Evolutionary conservation across 345 rosid genomes (phyloP), one percentile per base, ranked within the genome.

Genomic region (Camelina sativa): DNA sequence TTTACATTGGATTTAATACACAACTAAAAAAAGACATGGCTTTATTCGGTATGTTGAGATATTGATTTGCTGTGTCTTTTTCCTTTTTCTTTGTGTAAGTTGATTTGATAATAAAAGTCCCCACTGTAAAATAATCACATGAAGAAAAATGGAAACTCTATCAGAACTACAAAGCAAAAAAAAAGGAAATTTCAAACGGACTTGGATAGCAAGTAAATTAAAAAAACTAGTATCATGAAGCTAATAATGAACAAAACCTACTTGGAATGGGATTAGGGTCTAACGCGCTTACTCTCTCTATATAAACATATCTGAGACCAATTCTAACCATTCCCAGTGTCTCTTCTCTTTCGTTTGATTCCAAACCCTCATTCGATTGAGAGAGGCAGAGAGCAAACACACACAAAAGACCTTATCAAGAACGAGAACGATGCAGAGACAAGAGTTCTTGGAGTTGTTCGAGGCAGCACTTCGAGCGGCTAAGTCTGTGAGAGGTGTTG

Each of bases 351-450:
- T 47, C 17, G 11, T 65, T 25, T 25, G 40, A 10, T 64, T 64
- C 0, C 1, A 16, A 48, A 25, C 43, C 69, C 69, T 65, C 0
- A 25, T 25, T 25, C 0, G 28, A 16, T 16, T 28, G 23, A 41
- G 17, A 40, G 65, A 60, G 28, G 6, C 11, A 52, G 38, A 6
- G 37, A 35, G 22, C 55, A 51, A 38, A 43, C 7, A 44, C 30
- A 23, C 15, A 23, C 8, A 53, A 25, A 22, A 23, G 9, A 53
- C 38, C 48, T 1, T 1, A 44, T 43, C n/a, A 11, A 22, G 20
- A 59, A 37, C 52, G n/a, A 44, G 55, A 51, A 52, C 22, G 30
- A 66, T 66, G 71, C 15, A 51, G 35, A 66, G 37, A 6, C 71
- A 52, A 1, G 71, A 66, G 35, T 52, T 66, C 35, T 52, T 66